Conservation (phyloP, 1,139 yeast genomes). For the Pichia terricola region DNA sequence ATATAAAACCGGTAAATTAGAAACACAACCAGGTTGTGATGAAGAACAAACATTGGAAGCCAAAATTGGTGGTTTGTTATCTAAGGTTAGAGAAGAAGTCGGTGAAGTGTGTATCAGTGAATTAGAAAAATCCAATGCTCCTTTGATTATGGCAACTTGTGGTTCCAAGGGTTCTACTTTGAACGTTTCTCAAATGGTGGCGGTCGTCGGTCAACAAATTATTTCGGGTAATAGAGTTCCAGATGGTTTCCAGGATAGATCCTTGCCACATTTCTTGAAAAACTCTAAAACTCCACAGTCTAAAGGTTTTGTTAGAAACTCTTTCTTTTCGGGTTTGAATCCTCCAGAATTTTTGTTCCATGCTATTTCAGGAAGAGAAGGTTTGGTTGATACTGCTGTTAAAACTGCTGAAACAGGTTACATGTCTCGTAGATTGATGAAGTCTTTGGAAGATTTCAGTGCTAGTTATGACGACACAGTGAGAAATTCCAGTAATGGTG, state of each 20-base stretch:
- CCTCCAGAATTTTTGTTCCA: conserved; percentile 98
- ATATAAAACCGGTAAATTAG: conserved; percentile 79
- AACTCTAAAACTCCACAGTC: conserved; percentile 96
- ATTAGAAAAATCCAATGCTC: conserved; percentile 85
- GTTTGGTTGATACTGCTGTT: conserved; percentile 90
- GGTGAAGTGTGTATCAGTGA: conserved; percentile 96
- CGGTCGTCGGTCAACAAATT: conserved; percentile 98
- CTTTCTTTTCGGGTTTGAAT: conserved; percentile 84
- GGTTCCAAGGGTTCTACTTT: conserved; percentile 98
- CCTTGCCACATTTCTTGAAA: conserved; percentile 93
- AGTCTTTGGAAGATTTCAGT: conserved; percentile 91
- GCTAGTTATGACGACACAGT: conserved; percentile 92
- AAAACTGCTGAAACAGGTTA: conserved; percentile 66
- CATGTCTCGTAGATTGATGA: conserved; percentile 98
- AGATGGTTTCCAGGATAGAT: conserved; percentile 97
- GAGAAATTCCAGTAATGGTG: conserved; percentile 89
- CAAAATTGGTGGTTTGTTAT: conserved; percentile 88
- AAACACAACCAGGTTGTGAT: conserved; percentile 98
- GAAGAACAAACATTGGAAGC: conserved; percentile 98
- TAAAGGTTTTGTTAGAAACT: conserved; percentile 94
- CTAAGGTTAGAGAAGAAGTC: conserved; percentile 97
- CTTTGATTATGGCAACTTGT: conserved; percentile 97
- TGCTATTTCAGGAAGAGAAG: conserved; percentile 99
- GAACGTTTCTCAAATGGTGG: conserved; percentile 99
- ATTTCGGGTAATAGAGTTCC: conserved; percentile 99